These are phyloP conservation scores for Aspergillus sp. DNA, from an alignment of 2,329 filamentous ascomycete species.

Conservation along the genomic window DNA sequence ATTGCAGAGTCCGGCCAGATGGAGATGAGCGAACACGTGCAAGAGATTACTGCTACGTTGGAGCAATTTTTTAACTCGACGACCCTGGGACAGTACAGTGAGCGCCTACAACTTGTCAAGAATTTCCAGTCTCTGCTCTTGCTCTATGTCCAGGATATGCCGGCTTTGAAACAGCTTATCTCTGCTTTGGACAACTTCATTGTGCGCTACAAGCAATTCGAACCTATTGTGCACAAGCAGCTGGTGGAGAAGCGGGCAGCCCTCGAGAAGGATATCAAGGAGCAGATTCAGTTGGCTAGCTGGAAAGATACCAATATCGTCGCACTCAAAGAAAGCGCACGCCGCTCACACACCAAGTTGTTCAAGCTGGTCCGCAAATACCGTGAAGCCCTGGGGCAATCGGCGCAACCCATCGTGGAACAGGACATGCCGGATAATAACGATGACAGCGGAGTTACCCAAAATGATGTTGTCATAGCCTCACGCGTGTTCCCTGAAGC, in stretches of 20 bases:
- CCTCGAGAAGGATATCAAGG: slow-evolving; percentile 90
- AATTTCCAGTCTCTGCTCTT: slow-evolving; percentile 65
- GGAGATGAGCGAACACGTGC: slow-evolving; percentile 64
- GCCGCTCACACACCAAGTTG: slow-evolving; percentile 85
- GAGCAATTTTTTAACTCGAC: slow-evolving; percentile 77
- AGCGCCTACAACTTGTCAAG: slow-evolving; percentile 69
- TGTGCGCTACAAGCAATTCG: slow-evolving; percentile 71
- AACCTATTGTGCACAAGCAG: slow-evolving; percentile 63
- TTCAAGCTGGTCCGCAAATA: slow-evolving; percentile 93
- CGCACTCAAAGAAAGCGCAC: slow-evolving; percentile 82
- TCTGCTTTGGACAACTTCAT: slow-evolving; percentile 75
- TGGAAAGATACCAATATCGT: slow-evolving; percentile 99
- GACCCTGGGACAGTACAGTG: slow-evolving; percentile 76
- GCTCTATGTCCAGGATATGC: slow-evolving; percentile 61
- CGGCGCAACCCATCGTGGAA: slow-evolving; percentile 63
- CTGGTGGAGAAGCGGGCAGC: slow-evolving; percentile 67
- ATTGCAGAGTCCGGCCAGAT: slow-evolving; percentile 62
- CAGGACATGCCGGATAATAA: slow-evolving; percentile 38
- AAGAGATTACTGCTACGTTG: slow-evolving; percentile 71
- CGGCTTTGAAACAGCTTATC: slow-evolving; percentile 59
- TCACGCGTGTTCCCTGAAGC: slow-evolving; percentile 31
- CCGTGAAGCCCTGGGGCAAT: slow-evolving; percentile 72
- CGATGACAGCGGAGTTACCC: slow-evolving; percentile 26
- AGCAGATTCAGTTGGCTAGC: slow-evolving; percentile 88
- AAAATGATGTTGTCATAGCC: slow-evolving; percentile 16